Conservation (phyloP, 257 asterid genomes). For the Solanum dulcamara region DNA sequence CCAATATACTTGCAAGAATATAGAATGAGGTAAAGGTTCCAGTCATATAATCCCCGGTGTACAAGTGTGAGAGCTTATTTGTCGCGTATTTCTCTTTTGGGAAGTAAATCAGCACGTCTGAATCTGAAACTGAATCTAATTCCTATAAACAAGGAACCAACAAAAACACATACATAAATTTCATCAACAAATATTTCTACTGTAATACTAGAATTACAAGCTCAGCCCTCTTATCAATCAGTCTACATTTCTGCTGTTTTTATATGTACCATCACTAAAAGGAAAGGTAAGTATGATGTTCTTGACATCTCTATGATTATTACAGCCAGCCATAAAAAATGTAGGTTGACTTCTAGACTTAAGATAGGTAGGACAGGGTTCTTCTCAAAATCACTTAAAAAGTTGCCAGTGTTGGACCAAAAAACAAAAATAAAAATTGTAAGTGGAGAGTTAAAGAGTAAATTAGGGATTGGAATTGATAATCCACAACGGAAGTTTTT, state of each 20-base stretch:
- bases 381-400: neutral
- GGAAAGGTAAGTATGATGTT: neutral
- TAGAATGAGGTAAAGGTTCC: neutral
- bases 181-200: no score
- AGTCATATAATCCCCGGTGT: neutral
- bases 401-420: neutral
- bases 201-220: neutral
- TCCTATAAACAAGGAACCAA: conserved; percentile 31
- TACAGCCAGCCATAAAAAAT: neutral
- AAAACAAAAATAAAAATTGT: no score
- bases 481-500: neutral
- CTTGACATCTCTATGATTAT: neutral
- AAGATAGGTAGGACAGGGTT: neutral
- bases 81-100: conserved; percentile 60
- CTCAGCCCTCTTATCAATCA: neutral
- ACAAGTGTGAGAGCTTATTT: conserved; percentile 20
- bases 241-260: neutral
- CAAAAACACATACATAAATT: conserved; percentile 1
- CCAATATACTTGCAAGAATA: neutral
- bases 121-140: conserved; percentile 45
- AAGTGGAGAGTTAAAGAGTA: neutral
- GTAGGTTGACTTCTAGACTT: neutral
- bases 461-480: neutral
- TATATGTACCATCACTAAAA: neutral
- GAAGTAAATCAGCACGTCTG: conserved; percentile 75